These are phyloP conservation scores for Kodamaea sagamina DNA, from an alignment of 805 yeast genomes.

Conservation along the genomic window DNA sequence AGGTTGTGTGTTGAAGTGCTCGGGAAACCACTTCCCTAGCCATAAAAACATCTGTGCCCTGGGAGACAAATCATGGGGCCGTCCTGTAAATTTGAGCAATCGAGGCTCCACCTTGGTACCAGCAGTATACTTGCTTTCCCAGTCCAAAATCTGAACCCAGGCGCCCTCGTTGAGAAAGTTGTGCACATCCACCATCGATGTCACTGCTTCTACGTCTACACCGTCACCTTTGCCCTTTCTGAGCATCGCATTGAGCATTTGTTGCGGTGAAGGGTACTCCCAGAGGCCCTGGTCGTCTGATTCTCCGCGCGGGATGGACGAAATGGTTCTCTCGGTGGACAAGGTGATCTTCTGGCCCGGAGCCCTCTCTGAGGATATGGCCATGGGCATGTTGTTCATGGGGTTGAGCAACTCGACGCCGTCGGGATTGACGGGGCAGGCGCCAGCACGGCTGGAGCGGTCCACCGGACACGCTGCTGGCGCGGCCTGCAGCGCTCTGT, in stretches of 20 bases:
- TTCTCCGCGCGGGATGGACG: constrained; percentile 85
- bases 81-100: constrained; percentile 82
- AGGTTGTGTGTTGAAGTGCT: constrained; percentile 68
- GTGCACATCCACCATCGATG: constrained; percentile 95
- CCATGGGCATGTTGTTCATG: constrained; percentile 83
- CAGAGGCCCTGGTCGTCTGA: constrained; percentile 69
- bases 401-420: constrained; percentile 60
- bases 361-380: constrained; percentile 61
- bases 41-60: constrained; percentile 70
- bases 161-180: constrained; percentile 96
- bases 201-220: constrained; percentile 93
- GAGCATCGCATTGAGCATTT: constrained; percentile 97
- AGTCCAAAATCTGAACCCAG: constrained; percentile 88
- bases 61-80: constrained; percentile 86
- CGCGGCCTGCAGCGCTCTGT: constrained; percentile 21
- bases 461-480: constrained; percentile 34
- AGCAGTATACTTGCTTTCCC: constrained; percentile 79
- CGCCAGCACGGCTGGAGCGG: constrained; percentile 24
- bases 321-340: constrained; percentile 80
- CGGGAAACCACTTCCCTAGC: constrained; percentile 72
- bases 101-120: constrained; percentile 66
- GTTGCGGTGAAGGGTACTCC: constrained; percentile 99
- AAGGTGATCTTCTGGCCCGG: constrained; percentile 80
- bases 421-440: constrained; percentile 41
- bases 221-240: constrained; percentile 88